These are phyloP conservation scores for Trifolium pratense DNA, from an alignment of 306 rosid species.

Conservation along the genomic window DNA sequence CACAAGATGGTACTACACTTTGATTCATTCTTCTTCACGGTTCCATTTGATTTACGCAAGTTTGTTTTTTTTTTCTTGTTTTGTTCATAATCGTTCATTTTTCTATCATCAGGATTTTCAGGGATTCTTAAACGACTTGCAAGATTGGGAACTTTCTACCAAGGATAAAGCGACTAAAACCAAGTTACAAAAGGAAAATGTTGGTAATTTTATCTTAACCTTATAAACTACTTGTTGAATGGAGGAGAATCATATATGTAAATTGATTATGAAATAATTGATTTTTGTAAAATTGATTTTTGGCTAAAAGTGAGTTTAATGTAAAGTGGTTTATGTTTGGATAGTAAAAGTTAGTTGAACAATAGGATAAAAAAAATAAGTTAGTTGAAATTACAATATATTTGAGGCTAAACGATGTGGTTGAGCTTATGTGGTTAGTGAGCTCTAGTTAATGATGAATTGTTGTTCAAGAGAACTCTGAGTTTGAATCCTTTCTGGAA, in stretches of 20 bases:
- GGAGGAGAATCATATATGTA: too few relatives aligned
- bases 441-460: too few relatives aligned
- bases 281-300: not conserved
- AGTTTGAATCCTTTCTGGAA: too few relatives aligned
- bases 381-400: not conserved
- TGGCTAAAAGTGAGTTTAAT: not conserved
- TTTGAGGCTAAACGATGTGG: not conserved
- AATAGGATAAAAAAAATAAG: not conserved
- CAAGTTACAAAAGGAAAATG: constrained; percentile 57
- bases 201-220: constrained; percentile 50
- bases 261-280: not conserved
- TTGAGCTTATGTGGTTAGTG: too few relatives aligned
- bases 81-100: not conserved
- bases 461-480: too few relatives aligned
- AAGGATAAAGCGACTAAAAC: constrained; percentile 61
- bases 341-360: not conserved
- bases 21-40: not conserved
- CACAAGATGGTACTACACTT: constrained; percentile 29
- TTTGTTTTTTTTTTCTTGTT: not conserved
- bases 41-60: constrained; percentile 25
- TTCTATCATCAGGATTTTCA: constrained; percentile 69
- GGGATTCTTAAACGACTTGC: constrained; percentile 93
- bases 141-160: constrained; percentile 90
- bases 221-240: constrained; percentile 1
- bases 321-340: not conserved